A percentile compares a stretch with the other conserved stretches of the same genome.
phyloP scores from a whole-genome alignment of 2,329 filamentous ascomycete genomes.

The Phoma sp. region DNA sequence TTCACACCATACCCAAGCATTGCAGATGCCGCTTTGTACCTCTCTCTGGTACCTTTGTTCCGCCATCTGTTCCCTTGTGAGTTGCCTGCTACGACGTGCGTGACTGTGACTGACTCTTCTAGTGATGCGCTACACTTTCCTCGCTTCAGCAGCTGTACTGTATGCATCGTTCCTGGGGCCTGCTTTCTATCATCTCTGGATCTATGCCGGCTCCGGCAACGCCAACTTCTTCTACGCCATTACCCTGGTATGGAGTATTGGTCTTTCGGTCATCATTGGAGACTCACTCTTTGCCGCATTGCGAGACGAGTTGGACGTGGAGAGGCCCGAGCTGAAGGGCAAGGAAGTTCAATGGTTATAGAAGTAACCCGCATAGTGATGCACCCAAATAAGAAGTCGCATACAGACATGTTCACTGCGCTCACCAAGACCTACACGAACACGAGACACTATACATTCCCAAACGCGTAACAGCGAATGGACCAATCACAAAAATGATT shows the following conservation, averaged over 20 bases:
- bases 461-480: too few relatives aligned
- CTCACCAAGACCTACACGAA: not conserved
- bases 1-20: constrained; percentile 98
- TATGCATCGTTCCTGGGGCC: constrained; percentile 91
- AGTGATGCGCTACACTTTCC: constrained; percentile 94
- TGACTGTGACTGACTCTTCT: constrained; percentile 14
- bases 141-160: constrained; percentile 80
- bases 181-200: constrained; percentile 96
- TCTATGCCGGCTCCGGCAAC: constrained; percentile 96
- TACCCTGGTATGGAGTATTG: constrained; percentile 96
- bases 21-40: constrained; percentile 84
- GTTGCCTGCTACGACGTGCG: constrained; percentile 39
- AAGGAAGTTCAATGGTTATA: constrained; percentile 87
- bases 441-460: too few relatives aligned
- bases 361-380: not conserved
- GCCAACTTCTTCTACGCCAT: constrained; percentile 99
- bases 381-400: not conserved
- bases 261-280: constrained; percentile 83
- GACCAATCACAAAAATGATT: too few relatives aligned
- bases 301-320: constrained; percentile 91
- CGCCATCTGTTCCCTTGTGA: constrained; percentile 86
- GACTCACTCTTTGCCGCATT: constrained; percentile 89
- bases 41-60: constrained; percentile 83
- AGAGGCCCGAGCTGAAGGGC: constrained; percentile 87
- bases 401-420: too few relatives aligned